A percentile compares a stretch with the other conserved stretches of the same genome.
These are phyloP conservation scores for Flagelloscypha sp. DNA, from an alignment of 768 basidiomycete genomes.

Conservation along the genomic window DNA sequence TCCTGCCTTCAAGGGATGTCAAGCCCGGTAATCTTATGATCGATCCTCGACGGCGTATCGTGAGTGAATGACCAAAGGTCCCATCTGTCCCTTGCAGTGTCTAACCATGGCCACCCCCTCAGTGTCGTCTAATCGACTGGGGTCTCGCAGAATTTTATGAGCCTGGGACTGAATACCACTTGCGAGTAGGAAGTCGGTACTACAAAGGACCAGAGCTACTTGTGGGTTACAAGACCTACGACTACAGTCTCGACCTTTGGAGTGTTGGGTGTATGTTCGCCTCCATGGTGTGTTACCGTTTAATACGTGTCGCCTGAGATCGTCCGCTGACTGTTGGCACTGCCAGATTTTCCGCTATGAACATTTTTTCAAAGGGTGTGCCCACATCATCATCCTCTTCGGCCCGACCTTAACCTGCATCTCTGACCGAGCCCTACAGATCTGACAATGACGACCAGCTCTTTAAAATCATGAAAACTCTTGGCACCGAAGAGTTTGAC, in stretches of 20 bases:
- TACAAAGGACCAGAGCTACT: conserved; percentile 70
- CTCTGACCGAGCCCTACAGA: too few relatives aligned
- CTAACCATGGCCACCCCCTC: conserved; percentile 6
- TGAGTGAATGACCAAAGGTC: too few relatives aligned
- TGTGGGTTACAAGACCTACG: conserved; percentile 65
- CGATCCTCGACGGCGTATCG: conserved; percentile 52
- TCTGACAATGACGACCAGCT: conserved; percentile 69
- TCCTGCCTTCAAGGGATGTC: conserved; percentile 39
- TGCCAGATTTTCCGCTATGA: conserved; percentile 70
- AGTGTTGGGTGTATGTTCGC: conserved; percentile 70
- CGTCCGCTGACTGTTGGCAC: not conserved
- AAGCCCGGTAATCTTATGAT: conserved; percentile 72
- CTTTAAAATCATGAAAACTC: conserved; percentile 57
- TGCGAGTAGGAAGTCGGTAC: conserved; percentile 63
- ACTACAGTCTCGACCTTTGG: conserved; percentile 70
- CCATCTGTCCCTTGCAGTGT: not conserved
- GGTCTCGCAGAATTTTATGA: conserved; percentile 74
- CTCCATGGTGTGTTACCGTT: conserved; percentile 46
- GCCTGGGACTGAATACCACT: conserved; percentile 60
- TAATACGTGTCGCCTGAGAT: not conserved
- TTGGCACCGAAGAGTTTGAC: conserved; percentile 62
- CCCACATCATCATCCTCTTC: too few relatives aligned
- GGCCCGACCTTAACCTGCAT: too few relatives aligned
- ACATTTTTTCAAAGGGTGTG: conserved; percentile 73
- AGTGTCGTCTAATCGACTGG: conserved; percentile 65